phyloP scores from a whole-genome alignment of 139 green algal genomes.

The Chlorella ohadii region DNA sequence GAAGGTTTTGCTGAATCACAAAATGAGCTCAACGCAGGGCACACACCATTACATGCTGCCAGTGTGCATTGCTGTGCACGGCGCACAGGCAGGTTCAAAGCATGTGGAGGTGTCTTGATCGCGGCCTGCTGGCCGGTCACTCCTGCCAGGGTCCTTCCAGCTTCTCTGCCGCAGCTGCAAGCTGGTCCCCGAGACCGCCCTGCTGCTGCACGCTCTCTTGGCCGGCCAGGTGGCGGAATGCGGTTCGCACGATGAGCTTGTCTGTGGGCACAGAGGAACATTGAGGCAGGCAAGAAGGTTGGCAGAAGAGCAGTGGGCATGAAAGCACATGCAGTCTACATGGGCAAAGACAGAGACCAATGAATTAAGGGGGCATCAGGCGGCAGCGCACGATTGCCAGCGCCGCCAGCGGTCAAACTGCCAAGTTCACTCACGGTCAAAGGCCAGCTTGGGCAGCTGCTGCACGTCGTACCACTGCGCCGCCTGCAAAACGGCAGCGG shows the following conservation, averaged over 20 bases:
- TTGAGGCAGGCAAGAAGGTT: too few relatives aligned
- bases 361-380: too few relatives aligned
- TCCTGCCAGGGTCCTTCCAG: constrained; percentile 40
- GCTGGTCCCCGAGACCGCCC: constrained; percentile 2
- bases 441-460: constrained; percentile 49
- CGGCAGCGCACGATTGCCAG: not conserved
- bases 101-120: too few relatives aligned
- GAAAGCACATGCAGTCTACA: too few relatives aligned
- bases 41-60: too few relatives aligned
- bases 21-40: too few relatives aligned
- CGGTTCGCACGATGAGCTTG: constrained; percentile 50
- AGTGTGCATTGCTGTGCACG: not conserved
- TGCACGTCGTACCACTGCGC: constrained; percentile 2
- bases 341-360: too few relatives aligned
- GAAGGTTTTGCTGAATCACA: too few relatives aligned
- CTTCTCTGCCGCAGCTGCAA: not conserved
- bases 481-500: not conserved
- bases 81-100: too few relatives aligned
- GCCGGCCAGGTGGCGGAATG: constrained; percentile 44
- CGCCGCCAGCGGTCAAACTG: not conserved
- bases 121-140: too few relatives aligned
- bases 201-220: not conserved
- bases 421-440: constrained; percentile 27
- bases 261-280: constrained; percentile 34
- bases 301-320: too few relatives aligned